These are phyloP conservation scores for Fusarium nisikadoi DNA, from an alignment of 2,329 filamentous ascomycete species.

Conservation along the genomic window DNA sequence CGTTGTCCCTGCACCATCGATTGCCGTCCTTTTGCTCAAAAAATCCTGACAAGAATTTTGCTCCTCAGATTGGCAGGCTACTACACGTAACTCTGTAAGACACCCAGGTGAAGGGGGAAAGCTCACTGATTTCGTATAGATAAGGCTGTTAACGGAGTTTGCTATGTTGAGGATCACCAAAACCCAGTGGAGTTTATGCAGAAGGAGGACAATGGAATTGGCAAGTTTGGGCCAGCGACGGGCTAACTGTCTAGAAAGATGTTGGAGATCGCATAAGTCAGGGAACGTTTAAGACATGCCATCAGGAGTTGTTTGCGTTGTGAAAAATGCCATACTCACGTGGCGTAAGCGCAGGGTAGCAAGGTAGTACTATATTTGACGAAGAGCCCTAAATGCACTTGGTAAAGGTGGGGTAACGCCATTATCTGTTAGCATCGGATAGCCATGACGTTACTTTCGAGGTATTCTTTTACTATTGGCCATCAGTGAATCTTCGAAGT, in stretches of 20 bases:
- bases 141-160: not conserved
- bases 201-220: not conserved
- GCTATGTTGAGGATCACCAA: not conserved
- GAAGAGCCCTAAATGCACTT: not conserved
- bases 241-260: not conserved
- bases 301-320: not conserved
- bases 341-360: not conserved
- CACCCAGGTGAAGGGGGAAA: not conserved
- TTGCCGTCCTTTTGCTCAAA: not conserved
- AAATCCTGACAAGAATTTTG: not conserved
- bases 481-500: not conserved
- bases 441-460: too few species aligned
- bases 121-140: not conserved
- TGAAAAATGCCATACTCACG: not conserved
- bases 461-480: too few species aligned
- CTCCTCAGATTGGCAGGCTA: not conserved
- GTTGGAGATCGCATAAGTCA: fast-evolving
- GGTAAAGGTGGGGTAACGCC: not conserved
- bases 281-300: not conserved
- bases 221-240: not conserved
- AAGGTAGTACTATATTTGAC: not conserved
- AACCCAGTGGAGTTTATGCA: not conserved
- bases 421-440: not conserved
- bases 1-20: fast-evolving
- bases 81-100: not conserved